Base-by-base conservation (phyloP, 768 basidiomycete genomes). In the Fistulinella prunicolor region DNA sequence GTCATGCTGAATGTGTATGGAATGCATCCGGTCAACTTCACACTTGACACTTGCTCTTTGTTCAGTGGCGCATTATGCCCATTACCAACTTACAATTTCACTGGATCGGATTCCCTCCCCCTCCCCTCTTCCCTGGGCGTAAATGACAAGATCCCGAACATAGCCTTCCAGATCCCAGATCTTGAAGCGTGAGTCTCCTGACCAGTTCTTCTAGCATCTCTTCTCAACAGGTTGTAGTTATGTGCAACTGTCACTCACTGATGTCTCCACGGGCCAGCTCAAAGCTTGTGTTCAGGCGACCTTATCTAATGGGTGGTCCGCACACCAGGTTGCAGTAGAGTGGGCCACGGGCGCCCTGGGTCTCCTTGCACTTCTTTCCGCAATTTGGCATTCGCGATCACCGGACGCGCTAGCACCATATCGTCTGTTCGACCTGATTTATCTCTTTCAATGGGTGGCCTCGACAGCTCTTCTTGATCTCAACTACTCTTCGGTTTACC, bases 231-330 rank as follows among this genome's bases (percentile, higher is more conserved):
- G 21, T 38, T 28, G 14, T 40, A 66, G 60, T 32, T 93, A 81
- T 59, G 93, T 83, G 0, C 87, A 92, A 57, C 70, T 97, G 45
- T 78, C 83, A 6, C 75, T 95, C 34, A 79, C 73, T 3, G 81
- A 89, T 52, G 77, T 82, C 26, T 70, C 73, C 41, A 88, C 89
- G 6, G 84, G 86, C 40, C 64, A 80, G 8, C 74, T 89, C 52
- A 89, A 85, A 44, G 91, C 93, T 0, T 99, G 95, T 59, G 78
- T 99, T 8, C 92, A 94, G 66, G 82, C 93, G 16, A 94, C 93
- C 2, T 73, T 97, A 10, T 85, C 90, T 16, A 99, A 99, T 63
- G 94, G 94, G 9, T 85, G 85, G 79, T 89, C 93, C 1, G 78
- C 83, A 1, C 82, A 80, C 50, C 89, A 89, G 63, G 63, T 71